These are phyloP conservation scores for Fusarium stilboides DNA, from an alignment of 2,329 filamentous ascomycete genomes.

Conservation along the genomic window DNA sequence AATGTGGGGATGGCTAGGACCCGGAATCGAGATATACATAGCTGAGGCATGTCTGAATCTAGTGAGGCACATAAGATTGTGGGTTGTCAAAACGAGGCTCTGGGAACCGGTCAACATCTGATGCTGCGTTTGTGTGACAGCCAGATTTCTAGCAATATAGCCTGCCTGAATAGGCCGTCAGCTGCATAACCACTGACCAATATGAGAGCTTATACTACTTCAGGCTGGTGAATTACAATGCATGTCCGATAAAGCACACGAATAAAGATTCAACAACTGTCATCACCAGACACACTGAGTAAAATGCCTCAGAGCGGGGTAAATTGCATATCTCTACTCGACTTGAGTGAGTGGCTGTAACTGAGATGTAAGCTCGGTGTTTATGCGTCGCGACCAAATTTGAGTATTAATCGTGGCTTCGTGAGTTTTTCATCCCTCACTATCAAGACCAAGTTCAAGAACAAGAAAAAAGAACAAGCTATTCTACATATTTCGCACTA, in stretches of 20 bases:
- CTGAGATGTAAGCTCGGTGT: neutral
- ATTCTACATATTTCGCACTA: neutral
- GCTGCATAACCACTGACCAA: neutral
- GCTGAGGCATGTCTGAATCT: neutral
- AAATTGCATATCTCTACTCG: neutral
- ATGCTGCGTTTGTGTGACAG: neutral
- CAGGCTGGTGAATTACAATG: neutral
- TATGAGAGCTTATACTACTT: neutral
- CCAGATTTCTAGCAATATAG: neutral
- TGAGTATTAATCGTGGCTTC: too few relatives aligned
- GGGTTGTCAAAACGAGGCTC: neutral
- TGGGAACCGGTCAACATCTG: neutral
- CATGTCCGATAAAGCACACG: neutral
- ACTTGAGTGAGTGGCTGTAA: neutral
- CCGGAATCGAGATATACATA: neutral
- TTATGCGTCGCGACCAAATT: neutral
- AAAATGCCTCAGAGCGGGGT: neutral
- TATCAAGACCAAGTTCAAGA: too few relatives aligned
- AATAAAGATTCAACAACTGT: neutral
- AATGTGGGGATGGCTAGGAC: neutral
- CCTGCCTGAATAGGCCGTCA: neutral
- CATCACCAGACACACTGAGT: neutral
- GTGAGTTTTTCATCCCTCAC: neutral
- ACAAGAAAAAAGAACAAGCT: too few relatives aligned
- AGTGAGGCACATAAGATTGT: neutral